Conservation (phyloP, 2,329 filamentous ascomycete species). For the Phoma herbarum region DNA sequence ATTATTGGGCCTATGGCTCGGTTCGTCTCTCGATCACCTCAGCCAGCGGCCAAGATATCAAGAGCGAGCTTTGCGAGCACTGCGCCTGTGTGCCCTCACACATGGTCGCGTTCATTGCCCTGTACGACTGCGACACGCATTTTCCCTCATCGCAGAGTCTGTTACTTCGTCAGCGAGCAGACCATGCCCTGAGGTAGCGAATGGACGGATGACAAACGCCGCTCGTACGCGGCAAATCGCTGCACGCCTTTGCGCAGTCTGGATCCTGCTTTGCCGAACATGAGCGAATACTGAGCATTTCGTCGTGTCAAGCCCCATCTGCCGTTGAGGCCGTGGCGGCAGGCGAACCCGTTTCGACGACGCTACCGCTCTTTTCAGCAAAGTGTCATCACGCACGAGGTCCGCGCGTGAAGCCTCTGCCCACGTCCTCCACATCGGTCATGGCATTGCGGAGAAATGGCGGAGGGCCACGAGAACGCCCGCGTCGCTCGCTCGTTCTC, state of each 20-base stretch:
- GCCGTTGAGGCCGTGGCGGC: constrained; percentile 22
- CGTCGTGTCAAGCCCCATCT: constrained; percentile 18
- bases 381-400: constrained; percentile 27
- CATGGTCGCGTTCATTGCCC: not conserved
- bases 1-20: constrained; percentile 7
- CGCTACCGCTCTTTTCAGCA: constrained; percentile 27
- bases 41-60: constrained; percentile 1
- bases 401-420: constrained; percentile 31
- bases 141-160: not conserved
- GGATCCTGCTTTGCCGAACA: constrained; percentile 20
- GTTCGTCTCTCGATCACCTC: constrained; percentile 6
- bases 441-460: constrained; percentile 45
- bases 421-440: constrained; percentile 34
- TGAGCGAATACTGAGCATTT: constrained; percentile 24
- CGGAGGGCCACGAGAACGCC: constrained; percentile 33
- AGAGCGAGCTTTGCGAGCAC: not conserved
- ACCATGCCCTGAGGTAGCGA: constrained; percentile 1
- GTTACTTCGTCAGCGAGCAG: constrained; percentile 2
- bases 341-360: constrained; percentile 23
- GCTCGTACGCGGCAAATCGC: constrained; percentile 15
- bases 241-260: constrained; percentile 18
- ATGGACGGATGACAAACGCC: constrained; percentile 11
- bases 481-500: constrained; percentile 22
- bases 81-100: constrained; percentile 5
- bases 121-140: constrained; percentile 4